Base-by-base conservation (phyloP, 225 moss, liverwort and hornwort genomes). In the Bryum argenteum region DNA sequence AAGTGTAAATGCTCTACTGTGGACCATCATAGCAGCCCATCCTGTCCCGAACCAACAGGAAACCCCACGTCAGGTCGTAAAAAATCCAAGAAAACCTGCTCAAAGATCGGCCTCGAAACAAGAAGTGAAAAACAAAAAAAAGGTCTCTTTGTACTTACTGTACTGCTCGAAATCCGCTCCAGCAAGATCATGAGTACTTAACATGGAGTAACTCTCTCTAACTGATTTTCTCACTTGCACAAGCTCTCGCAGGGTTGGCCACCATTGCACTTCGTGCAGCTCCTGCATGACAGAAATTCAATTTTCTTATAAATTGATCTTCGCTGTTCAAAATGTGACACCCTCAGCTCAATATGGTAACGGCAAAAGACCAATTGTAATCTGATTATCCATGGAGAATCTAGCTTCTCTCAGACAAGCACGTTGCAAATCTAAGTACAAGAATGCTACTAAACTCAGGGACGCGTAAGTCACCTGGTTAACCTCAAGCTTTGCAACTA, bases 1-100 rank as follows among this genome's bases (percentile, higher is more conserved):
- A 58, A 93, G 90, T 60, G 96, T 96, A 66, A 95, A 95, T 77
- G 95, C 95, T 79, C 95, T 88, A 79, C 96, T 96, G 66, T 96
- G 96, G 47, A 93, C 91, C 91, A 96, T 96, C 50, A 93, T 73
- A 12, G 87, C 88, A 77, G 96, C 91, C 96, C 96, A 96, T 70
- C 91, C 93, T 95, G 82, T 80, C 75, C 72, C 9, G 64, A 48
- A 45, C 50, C 18, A 61, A 79, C 67, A 71, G 24, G n/a, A n/a
- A 22, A 68, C 42, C 39, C 22, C 43, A 54, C 54, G 54, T 57
- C 24, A 77, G 54, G 17, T 62, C 72, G 37, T 11, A 62, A 41
- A 58, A n/a, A 57, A 44, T 54, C 15, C 58, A 77, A 67, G 58
- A 21, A 78, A 68, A 63, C 7, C 26, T 61, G 28, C 8, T 80